Evolutionary conservation across 176 grass and related monocot genomes (phyloP), one percentile per base, ranked within the genome.

Genomic region (Oryza glaberrima): DNA sequence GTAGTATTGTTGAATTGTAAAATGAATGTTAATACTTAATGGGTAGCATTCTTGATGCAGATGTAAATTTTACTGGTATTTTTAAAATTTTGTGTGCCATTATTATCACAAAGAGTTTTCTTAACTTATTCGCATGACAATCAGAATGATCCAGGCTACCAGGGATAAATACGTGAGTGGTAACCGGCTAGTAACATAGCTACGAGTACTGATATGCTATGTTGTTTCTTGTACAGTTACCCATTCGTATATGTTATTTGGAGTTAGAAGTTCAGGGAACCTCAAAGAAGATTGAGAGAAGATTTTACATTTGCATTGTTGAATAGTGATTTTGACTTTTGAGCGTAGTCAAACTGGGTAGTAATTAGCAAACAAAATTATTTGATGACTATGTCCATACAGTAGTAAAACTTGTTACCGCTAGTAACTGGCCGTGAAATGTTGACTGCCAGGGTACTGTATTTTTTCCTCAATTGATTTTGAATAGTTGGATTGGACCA

Each of bases 1-100:
- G 66, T 22, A 69, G 34, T 30, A 6, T 70, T 19, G 28, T 69
- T 70, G 65, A 49, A 51, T 68, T 80, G 28, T 22, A 73, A 73
- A 47, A 11, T 25, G 41, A 73, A 45, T 81, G 45, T 65, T 34
- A 52, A 58, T 14, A 26, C 67, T 44, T 9, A 44, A 81, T 70
- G 51, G 66, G 66, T 22, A 69, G n/a, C 46, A 6, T 70, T 19
- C 65, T 69, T 70, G 65, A 49, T 48, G 64, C 63, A 32, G 20
- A 44, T 73, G 68, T 69, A 56, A 71, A 41, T 13, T 32, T 72
- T 72, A 72, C 16, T 45, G 36, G 80, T 30, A 7, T 40, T 74
- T 74, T 11, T 15, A 81, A 54, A 28, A 34, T 25, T 54, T 16
- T 4, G 16, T 12, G 30, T 25, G 71, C 3, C 73, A 10, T 67